A percentile compares a stretch with the other conserved stretches of the same genome.
Conservation (phyloP, 495 filamentous ascomycete genomes). For the Acidomyces sp. region DNA sequence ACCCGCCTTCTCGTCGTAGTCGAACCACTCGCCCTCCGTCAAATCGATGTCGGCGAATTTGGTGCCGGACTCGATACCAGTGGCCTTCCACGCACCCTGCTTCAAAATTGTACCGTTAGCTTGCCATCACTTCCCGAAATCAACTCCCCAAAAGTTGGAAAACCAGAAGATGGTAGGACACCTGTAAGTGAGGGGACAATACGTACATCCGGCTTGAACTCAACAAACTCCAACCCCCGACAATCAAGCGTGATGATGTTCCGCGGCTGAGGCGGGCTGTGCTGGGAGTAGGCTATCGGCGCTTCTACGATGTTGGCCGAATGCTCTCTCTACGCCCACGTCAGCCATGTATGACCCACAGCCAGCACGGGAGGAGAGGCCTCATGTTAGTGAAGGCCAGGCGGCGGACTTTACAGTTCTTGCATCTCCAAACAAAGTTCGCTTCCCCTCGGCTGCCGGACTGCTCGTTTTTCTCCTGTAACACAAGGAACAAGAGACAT, state of each 20-base stretch:
- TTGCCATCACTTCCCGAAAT: no score
- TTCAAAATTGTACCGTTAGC: no score
- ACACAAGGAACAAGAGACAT: no score
- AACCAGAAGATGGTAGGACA: no score
- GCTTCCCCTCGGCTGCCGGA: constrained; percentile 87
- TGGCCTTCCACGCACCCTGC: constrained; percentile 78
- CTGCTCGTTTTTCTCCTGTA: constrained; percentile 70
- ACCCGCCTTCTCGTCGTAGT: constrained; percentile 63
- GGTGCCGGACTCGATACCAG: constrained; percentile 62
- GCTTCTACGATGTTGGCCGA: constrained; percentile 56
- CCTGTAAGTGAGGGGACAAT: constrained; percentile 10
- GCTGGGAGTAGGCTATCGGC: constrained; percentile 54
- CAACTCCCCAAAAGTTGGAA: no score
- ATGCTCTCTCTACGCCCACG: constrained; percentile 41
- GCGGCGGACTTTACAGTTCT: constrained; percentile 46
- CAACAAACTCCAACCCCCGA: constrained; percentile 79
- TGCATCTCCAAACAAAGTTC: constrained; percentile 97
- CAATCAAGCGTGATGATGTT: constrained; percentile 86
- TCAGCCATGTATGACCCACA: neutral
- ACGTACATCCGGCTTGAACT: constrained; percentile 73
- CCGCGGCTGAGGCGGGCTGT: constrained; percentile 54
- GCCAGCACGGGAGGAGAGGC: neutral
- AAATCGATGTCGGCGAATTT: constrained; percentile 72
- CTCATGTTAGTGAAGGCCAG: neutral
- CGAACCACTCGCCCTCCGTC: constrained; percentile 77